A percentile compares a stretch with the other conserved stretches of the same genome.
Evolutionary conservation across 192 early-diverging fungal species (phyloP).

Genomic region (Linnemannia hyalina): DNA sequence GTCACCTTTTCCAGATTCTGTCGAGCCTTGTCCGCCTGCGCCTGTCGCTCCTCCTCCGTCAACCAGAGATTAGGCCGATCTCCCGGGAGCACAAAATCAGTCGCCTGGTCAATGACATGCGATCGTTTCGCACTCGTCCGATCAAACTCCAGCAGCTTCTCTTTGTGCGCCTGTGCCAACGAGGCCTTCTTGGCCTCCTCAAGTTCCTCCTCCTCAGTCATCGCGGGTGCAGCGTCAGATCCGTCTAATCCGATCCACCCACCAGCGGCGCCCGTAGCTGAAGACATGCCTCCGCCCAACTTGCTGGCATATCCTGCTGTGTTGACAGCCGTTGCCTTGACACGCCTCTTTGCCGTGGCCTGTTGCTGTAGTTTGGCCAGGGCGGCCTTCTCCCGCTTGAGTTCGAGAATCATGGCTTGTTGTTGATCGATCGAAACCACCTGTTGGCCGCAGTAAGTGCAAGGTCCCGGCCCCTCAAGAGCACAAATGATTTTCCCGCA

Average conservation of each 20-base stretch:
- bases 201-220: slow-evolving; percentile 60
- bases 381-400: slow-evolving; percentile 60
- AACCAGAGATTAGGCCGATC: slow-evolving; percentile 67
- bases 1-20: slow-evolving; percentile 60
- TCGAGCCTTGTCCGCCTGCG: slow-evolving; percentile 57
- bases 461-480: slow-evolving; percentile 67
- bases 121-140: slow-evolving; percentile 61
- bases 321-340: slow-evolving; percentile 42
- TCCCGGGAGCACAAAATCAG: slow-evolving; percentile 66
- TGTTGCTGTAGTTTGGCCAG: slow-evolving; percentile 49
- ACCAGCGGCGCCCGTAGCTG: slow-evolving; percentile 33
- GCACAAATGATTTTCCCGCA: slow-evolving; percentile 74
- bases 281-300: slow-evolving; percentile 56
- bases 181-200: slow-evolving; percentile 55
- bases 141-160: slow-evolving; percentile 63
- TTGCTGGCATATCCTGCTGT: slow-evolving; percentile 62
- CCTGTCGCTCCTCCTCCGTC: slow-evolving; percentile 60
- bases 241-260: slow-evolving; percentile 29
- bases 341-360: slow-evolving; percentile 31
- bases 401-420: slow-evolving; percentile 60
- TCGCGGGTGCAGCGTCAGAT: slow-evolving; percentile 23
- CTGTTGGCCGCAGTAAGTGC: slow-evolving; percentile 66
- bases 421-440: slow-evolving; percentile 69
- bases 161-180: slow-evolving; percentile 62
- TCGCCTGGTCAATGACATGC: slow-evolving; percentile 63